These are phyloP conservation scores for Podospora australis DNA, from an alignment of 495 filamentous ascomycete species.

Conservation along the genomic window DNA sequence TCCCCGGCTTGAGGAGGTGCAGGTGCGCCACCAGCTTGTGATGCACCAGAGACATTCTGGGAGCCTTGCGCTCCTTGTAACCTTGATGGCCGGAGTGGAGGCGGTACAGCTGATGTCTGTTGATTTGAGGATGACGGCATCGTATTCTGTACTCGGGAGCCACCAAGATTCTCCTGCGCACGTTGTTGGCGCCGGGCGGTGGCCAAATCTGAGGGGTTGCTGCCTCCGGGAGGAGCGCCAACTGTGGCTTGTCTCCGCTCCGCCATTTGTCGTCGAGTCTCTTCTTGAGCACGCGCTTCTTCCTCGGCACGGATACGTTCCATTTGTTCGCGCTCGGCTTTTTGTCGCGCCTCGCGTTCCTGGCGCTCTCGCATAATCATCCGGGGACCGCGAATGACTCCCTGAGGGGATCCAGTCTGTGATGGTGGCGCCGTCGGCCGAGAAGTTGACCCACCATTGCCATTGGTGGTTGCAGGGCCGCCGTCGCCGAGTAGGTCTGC, in stretches of 20 bases:
- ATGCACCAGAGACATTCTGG: conserved; percentile 12
- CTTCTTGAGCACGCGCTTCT: conserved; percentile 48
- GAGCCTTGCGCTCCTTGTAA: conserved; percentile 16
- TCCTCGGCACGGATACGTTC: conserved; percentile 48
- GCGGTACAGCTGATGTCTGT: conserved; percentile 12
- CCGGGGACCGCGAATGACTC: conserved; percentile 52
- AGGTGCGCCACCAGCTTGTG: conserved; percentile 8
- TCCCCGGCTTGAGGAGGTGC: conserved; percentile 22
- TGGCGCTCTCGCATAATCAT: conserved; percentile 69
- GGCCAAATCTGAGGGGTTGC: conserved; percentile 25
- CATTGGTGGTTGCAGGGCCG: conserved; percentile 42
- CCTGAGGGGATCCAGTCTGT: conserved; percentile 43
- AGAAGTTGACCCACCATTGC: conserved; percentile 38
- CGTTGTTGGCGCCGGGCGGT: conserved; percentile 38
- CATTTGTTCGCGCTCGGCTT: conserved; percentile 52
- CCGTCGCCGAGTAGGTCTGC: conserved; percentile 64
- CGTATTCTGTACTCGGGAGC: conserved; percentile 5
- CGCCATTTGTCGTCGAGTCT: conserved; percentile 39
- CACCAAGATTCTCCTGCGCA: conserved; percentile 19
- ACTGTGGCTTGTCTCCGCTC: conserved; percentile 50
- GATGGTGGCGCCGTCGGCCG: conserved; percentile 37
- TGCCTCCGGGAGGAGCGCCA: conserved; percentile 49
- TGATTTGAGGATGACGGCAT: conserved; percentile 10
- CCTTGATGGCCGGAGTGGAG: conserved; percentile 21
- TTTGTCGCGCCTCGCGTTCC: conserved; percentile 57